Base-by-base conservation (phyloP, 1,139 yeast genomes). In the Saccharomyces hybrid region DNA sequence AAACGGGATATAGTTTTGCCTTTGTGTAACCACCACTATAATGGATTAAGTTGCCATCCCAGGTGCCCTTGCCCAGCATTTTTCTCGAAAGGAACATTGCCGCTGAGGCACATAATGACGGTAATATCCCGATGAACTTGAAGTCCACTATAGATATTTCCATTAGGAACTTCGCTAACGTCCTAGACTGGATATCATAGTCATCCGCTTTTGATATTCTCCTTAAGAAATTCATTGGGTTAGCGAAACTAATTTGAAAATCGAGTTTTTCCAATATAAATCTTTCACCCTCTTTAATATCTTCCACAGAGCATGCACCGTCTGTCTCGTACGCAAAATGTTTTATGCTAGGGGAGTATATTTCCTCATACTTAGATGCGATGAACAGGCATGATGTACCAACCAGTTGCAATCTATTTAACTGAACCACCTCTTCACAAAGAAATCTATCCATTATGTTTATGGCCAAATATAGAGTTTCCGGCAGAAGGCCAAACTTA, bases 351-450 rank as follows among this genome's bases (percentile, higher is more conserved):
- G 97, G 97, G 9, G 90, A 81, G 67, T 86, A 86, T 48, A 90
- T 95, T 72, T 90, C 97, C 73, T 90, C 97, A 69, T 87, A 88
- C 72, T 91, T 91, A 29, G 97, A 91, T 32, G 97, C 96, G 60
- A 90, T 86, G 71, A 90, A 88, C 60, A 91, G 72, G 23, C 95
- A 82, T 1, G 96, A 89, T 1, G 95, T 86, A 7, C 97, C 97
- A 51, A 90, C 81, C 55, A 90, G 77, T 74, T 91, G 98, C 57
- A 91, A 76, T 72, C 88, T 83, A 66, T 86, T 89, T 57, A 89
- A 81, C 61, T 85, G 87, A 38, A 89, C 93, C 50, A 80, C 78
- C 63, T 86, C 90, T 56, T 79, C 75, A 23, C 90, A 83, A 80
- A 90, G 80, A 71, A 88, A 90, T 60, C 97, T 75, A 72, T 91